Conservation (phyloP, 2,329 filamentous ascomycete genomes). For the Xylaria sp. region DNA sequence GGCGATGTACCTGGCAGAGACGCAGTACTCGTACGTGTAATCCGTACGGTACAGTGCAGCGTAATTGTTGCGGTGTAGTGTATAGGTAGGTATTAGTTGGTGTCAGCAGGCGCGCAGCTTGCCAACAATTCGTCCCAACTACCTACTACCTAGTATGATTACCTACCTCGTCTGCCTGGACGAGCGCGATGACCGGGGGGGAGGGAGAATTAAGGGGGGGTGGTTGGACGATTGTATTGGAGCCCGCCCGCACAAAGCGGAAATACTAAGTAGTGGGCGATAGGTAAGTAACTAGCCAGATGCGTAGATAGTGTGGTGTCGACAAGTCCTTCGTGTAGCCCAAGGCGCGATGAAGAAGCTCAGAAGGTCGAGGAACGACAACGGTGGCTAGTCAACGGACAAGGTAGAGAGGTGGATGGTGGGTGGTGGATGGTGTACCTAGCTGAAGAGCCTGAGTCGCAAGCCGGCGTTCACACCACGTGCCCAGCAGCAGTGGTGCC, state of each 20-base stretch:
- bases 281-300: constrained; percentile 9
- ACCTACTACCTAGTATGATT: constrained; percentile 4
- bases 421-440: background rate
- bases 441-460: background rate
- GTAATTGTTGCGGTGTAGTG: constrained; percentile 20
- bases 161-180: constrained; percentile 18
- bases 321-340: constrained; percentile 20
- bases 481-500: background rate
- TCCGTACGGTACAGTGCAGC: constrained; percentile 16
- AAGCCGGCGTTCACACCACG: background rate
- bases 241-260: constrained; percentile 17
- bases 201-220: background rate
- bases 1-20: constrained; percentile 19
- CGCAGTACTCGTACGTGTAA: constrained; percentile 1
- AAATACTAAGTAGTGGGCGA: constrained; percentile 4
- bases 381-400: background rate
- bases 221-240: constrained; percentile 13
- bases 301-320: background rate
- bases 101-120: constrained; percentile 28
- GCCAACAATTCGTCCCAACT: constrained; percentile 21
- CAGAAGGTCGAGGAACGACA: too few species aligned
- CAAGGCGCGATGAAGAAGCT: constrained; percentile 23
- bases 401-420: background rate
- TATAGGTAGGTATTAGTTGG: constrained; percentile 20
- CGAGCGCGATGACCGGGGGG: constrained; percentile 16